These are phyloP conservation scores for Limonomyces culmigenus DNA, from an alignment of 1,284 basidiomycete genomes.

Conservation along the genomic window DNA sequence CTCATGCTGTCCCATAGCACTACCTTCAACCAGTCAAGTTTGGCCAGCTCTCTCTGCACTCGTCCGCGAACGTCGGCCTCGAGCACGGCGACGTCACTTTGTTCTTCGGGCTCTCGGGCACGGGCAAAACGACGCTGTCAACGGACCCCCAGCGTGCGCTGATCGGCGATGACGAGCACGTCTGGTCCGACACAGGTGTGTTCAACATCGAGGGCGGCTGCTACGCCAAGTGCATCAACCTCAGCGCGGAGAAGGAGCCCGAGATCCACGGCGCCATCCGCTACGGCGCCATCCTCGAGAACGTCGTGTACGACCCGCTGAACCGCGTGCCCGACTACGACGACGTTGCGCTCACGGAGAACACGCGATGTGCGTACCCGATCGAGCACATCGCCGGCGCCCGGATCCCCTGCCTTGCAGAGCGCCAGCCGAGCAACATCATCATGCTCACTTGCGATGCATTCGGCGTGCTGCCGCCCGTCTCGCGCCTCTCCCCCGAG, in stretches of 20 bases:
- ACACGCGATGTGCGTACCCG: slow-evolving; percentile 96
- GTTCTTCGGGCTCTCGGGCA: slow-evolving; percentile 98
- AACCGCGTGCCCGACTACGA: slow-evolving; percentile 88
- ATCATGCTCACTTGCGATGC: slow-evolving; percentile 98
- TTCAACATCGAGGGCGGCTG: slow-evolving; percentile 99
- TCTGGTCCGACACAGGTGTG: slow-evolving; percentile 94
- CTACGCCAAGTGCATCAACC: slow-evolving; percentile 97
- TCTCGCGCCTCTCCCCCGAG: slow-evolving; percentile 82
- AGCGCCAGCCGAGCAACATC: slow-evolving; percentile 83
- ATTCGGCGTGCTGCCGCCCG: slow-evolving; percentile 94
- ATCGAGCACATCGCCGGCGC: slow-evolving; percentile 96
- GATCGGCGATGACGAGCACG: slow-evolving; percentile 96
- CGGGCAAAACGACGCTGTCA: slow-evolving; percentile 95
- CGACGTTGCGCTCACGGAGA: slow-evolving; percentile 94
- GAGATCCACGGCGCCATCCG: slow-evolving; percentile 95
- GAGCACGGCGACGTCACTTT: slow-evolving; percentile 86
- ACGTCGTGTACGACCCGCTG: slow-evolving; percentile 93
- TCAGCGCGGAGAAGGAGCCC: slow-evolving; percentile 92
- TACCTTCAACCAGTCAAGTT: slow-evolving; percentile 99
- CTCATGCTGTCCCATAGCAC: no score
- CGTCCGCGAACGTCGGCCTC: slow-evolving; percentile 94
- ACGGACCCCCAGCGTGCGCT: slow-evolving; percentile 83
- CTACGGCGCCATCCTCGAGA: slow-evolving; percentile 95
- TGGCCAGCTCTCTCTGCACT: slow-evolving; percentile 95
- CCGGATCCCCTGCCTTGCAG: slow-evolving; percentile 77